Base-by-base conservation (phyloP, 352 stramenopile genomes). In the Salisapilia sapeloensis region DNA sequence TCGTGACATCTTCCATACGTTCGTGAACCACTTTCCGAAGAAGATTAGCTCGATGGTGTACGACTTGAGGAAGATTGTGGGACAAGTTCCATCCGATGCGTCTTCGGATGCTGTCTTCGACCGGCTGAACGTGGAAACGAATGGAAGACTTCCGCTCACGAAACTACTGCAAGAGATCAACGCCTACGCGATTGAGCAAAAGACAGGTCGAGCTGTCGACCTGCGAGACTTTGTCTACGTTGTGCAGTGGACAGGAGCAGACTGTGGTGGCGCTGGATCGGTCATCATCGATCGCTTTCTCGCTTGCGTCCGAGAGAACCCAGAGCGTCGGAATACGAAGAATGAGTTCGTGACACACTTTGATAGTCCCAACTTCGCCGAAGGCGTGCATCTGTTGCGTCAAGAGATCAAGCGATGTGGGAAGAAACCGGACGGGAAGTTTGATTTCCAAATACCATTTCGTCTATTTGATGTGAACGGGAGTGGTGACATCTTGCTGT, bases 311-410 rank as follows among this genome's bases (percentile, higher is more conserved):
- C 67, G 67, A 23, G 69, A 81, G 33, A 79, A 66, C 10, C 49
- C 53, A 23, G 67, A 87, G 20, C 64, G 71, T 6, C 50, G 67
- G 38, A 87, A 82, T 41, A 87, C 84, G 71, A 82, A 82, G 35
- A 75, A 64, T 38, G 71, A 82, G 33, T 87, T 81, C 46, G 47
- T 84, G 19, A 87, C 67, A 2, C 65, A 82, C 26, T 83, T 81
- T 28, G 71, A 87, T 24, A 87, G 67, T 22, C 71, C 71, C 2
- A 48, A 56, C 29, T 87, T 87, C 22, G 36, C 74, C n/a, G 67
- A 83, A 44, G 71, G 71, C 1, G 56, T 84, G 5, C 57, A 75
- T 14, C 34, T 83, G 8, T 44, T 87, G 19, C 65, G 70, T 4
- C 60, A 64, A 1, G 71, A 87, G 36, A 60, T 84, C 21, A 70